Percentiles rank a stretch among this genome's conserved stretches.
Evolutionary conservation across 2,329 filamentous ascomycete species (phyloP).

Genomic region (Trichoderma sp.): DNA sequence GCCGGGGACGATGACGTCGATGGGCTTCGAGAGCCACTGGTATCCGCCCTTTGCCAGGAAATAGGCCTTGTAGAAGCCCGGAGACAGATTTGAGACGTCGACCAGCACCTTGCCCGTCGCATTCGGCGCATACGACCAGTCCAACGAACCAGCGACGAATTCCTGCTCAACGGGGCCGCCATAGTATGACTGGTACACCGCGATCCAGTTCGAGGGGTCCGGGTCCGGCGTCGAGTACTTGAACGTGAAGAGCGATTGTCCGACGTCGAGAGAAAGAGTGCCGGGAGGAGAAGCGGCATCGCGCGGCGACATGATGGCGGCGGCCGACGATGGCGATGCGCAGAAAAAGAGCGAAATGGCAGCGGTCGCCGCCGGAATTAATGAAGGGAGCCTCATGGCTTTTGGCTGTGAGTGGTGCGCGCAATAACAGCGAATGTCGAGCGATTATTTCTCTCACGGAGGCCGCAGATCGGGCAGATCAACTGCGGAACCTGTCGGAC

Average conservation of each 20-base stretch:
- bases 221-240: slow-evolving; percentile 40
- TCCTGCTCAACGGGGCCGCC: slow-evolving; percentile 43
- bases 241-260: slow-evolving; percentile 40
- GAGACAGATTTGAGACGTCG: slow-evolving; percentile 33
- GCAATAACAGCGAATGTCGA: neutral
- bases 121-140: slow-evolving; percentile 42
- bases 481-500: neutral
- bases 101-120: slow-evolving; percentile 38
- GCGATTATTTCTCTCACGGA: slow-evolving; percentile 19
- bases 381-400: slow-evolving; percentile 24
- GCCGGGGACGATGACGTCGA: slow-evolving; percentile 38
- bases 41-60: slow-evolving; percentile 45
- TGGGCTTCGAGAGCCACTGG: slow-evolving; percentile 42
- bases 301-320: slow-evolving; percentile 9
- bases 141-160: slow-evolving; percentile 37
- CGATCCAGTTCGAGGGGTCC: slow-evolving; percentile 45
- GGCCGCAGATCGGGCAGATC: slow-evolving; percentile 24
- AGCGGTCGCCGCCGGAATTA: slow-evolving; percentile 17
- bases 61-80: slow-evolving; percentile 44
- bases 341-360: slow-evolving; percentile 14
- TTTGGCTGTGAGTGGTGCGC: neutral
- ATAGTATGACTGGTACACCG: slow-evolving; percentile 41
- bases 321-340: slow-evolving; percentile 22
- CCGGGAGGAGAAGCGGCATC: slow-evolving; percentile 17
- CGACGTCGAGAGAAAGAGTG: slow-evolving; percentile 24